These are phyloP conservation scores for Hymenoscyphus repandus DNA, from an alignment of 2,329 filamentous ascomycete genomes.

Conservation along the genomic window DNA sequence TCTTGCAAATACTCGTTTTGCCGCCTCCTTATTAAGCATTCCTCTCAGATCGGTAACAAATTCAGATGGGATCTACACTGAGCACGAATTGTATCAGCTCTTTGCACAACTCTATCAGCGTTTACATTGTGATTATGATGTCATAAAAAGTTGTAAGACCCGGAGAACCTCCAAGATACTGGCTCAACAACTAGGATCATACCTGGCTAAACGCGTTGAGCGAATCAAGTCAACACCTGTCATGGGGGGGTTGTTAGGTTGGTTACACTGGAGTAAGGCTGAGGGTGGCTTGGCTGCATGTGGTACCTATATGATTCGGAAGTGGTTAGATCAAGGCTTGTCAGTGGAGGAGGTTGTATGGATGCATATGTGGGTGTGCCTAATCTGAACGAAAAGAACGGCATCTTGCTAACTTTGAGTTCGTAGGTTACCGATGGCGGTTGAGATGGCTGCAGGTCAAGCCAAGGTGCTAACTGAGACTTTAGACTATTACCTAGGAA, in stretches of 20 bases:
- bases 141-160: slow-evolving; percentile 60
- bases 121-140: slow-evolving; percentile 60
- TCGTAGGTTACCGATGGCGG: slow-evolving; percentile 48
- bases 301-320: slow-evolving; percentile 60
- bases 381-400: not conserved
- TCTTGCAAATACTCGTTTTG: slow-evolving; percentile 49
- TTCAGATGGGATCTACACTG: slow-evolving; percentile 46
- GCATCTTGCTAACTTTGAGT: not conserved
- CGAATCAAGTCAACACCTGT: slow-evolving; percentile 45
- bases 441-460: slow-evolving; percentile 65
- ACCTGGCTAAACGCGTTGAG: slow-evolving; percentile 63
- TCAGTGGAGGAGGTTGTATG: slow-evolving; percentile 58
- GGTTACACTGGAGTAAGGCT: slow-evolving; percentile 36
- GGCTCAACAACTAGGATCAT: slow-evolving; percentile 51
- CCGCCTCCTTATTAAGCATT: slow-evolving; percentile 48
- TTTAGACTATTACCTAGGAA: slow-evolving; percentile 65
- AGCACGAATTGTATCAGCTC: slow-evolving; percentile 52
- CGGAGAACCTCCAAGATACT: slow-evolving; percentile 53
- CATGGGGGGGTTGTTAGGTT: slow-evolving; percentile 46
- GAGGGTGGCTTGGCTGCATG: slow-evolving; percentile 52
- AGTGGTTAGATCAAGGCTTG: slow-evolving; percentile 58
- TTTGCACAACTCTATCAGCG: slow-evolving; percentile 60
- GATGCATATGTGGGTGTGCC: slow-evolving; percentile 27
- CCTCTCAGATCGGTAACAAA: slow-evolving; percentile 48
- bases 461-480: slow-evolving; percentile 67